phyloP scores from a whole-genome alignment of 2,329 filamentous ascomycete genomes.

The Beauveria scarabaeidicola region DNA sequence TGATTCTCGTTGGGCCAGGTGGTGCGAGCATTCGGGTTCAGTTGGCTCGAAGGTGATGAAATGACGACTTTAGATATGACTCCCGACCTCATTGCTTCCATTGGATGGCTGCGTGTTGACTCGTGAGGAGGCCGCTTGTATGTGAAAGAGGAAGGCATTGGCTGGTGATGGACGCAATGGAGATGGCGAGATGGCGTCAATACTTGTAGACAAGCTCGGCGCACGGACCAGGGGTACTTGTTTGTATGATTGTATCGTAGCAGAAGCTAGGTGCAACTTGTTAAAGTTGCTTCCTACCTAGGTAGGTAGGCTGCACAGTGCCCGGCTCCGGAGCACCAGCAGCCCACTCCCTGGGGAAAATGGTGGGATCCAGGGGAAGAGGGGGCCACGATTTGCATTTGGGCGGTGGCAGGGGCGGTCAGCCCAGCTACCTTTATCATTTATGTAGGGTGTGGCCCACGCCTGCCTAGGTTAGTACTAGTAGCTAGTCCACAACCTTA shows the following conservation, averaged over 20 bases:
- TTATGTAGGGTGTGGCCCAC: no score
- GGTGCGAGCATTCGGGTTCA: no score
- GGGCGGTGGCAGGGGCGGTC: conserved; percentile 11
- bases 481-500: no score
- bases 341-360: conserved; percentile 10
- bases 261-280: not conserved
- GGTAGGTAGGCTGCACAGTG: not conserved
- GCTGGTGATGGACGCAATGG: no score
- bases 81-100: no score
- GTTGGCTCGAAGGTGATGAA: no score
- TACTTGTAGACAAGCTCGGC: not conserved
- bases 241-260: not conserved
- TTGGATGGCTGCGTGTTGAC: no score
- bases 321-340: not conserved
- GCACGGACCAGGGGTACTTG: conserved; percentile 6
- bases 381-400: not conserved
- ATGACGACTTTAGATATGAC: no score
- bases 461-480: no score
- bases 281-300: not conserved
- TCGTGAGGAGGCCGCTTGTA: no score
- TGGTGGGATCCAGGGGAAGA: conserved; percentile 9
- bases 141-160: no score
- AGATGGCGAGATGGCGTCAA: conserved; percentile 2
- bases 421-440: not conserved
- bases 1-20: no score